Conservation (phyloP, 306 rosid species). For the Pyrus bretschneideri region DNA sequence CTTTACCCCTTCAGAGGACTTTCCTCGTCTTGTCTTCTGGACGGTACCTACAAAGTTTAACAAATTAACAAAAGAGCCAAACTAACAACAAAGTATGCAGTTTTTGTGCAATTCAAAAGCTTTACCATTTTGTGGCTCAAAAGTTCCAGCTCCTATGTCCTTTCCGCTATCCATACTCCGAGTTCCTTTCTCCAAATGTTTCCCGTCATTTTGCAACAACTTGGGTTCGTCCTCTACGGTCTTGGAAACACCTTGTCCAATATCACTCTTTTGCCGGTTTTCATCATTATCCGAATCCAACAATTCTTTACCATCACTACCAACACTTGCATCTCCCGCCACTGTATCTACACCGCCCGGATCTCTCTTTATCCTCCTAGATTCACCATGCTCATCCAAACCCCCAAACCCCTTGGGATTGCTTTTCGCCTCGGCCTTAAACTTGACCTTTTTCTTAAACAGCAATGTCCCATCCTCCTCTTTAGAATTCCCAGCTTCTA, state of each 20-base stretch:
- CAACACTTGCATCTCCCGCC: slow-evolving; percentile 21
- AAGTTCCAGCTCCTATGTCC: slow-evolving; percentile 15
- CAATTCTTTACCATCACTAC: slow-evolving; percentile 6
- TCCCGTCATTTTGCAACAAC: slow-evolving; percentile 10
- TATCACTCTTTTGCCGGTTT: slow-evolving; percentile 12
- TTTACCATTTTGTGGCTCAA: slow-evolving; percentile 44
- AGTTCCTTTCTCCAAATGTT: slow-evolving; percentile 22
- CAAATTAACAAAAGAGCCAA: slow-evolving; percentile 15
- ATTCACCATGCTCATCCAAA: slow-evolving; percentile 12
- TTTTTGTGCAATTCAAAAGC: slow-evolving; percentile 11
- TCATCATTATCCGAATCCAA: slow-evolving; percentile 8
- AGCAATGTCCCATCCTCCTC: slow-evolving; percentile 25
- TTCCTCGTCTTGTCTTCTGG: slow-evolving; percentile 27
- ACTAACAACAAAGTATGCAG: slow-evolving; percentile 1
- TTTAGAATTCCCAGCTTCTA: slow-evolving; percentile 23
- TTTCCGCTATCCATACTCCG: slow-evolving; percentile 13
- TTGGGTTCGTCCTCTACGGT: slow-evolving; percentile 4
- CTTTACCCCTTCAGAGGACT: slow-evolving; percentile 30
- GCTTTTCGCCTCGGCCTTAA: slow-evolving; percentile 27
- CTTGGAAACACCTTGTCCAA: slow-evolving; percentile 10
- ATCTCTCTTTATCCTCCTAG: slow-evolving; percentile 17
- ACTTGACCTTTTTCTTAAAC: slow-evolving; percentile 51
- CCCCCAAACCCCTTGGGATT: slow-evolving; percentile 63
- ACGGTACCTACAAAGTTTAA: slow-evolving; percentile 47
- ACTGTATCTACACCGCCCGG: not conserved